Conservation (phyloP, 257 asterid genomes). For the Gynochthodes officinalis region DNA sequence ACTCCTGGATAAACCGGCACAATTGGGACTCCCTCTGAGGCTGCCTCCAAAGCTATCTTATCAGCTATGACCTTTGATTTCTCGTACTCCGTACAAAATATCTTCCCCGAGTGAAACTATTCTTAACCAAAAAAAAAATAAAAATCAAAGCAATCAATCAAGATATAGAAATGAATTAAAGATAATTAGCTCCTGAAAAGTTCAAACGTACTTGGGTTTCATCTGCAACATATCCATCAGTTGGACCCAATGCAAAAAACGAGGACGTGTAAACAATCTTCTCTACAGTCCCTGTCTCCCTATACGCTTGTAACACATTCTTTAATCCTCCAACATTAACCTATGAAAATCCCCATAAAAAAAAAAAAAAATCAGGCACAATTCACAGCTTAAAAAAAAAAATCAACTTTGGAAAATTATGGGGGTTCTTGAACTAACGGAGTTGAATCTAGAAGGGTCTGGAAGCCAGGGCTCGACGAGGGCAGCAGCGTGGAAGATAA, state of each 20-base stretch:
- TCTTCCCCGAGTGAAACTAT: constrained; percentile 61
- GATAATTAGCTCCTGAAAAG: not conserved
- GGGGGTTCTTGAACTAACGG: constrained; percentile 32
- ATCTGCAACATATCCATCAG: constrained; percentile 78
- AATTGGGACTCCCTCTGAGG: constrained; percentile 67
- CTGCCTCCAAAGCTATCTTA: constrained; percentile 81
- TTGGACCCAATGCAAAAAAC: constrained; percentile 83
- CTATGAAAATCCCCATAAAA: constrained; percentile 24
- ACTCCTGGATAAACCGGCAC: constrained; percentile 93
- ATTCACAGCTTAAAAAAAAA: no score
- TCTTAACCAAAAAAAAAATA: not conserved
- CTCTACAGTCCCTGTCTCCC: constrained; percentile 53
- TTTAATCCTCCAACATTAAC: constrained; percentile 88
- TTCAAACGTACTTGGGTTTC: constrained; percentile 59
- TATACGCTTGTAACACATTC: constrained; percentile 68
- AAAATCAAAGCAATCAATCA: not conserved
- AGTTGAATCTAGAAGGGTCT: constrained; percentile 57
- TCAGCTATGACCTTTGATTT: constrained; percentile 76
- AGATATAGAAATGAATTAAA: not conserved
- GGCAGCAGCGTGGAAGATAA: constrained; percentile 87
- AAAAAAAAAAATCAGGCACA: not conserved
- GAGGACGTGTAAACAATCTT: constrained; percentile 87
- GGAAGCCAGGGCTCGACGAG: constrained; percentile 97
- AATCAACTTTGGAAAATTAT: no score
- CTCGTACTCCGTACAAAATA: constrained; percentile 82